Percentiles rank a stretch among this genome's conserved stretches.
These are phyloP conservation scores for Fagus crenata DNA, from an alignment of 306 rosid species.

Conservation along the genomic window DNA sequence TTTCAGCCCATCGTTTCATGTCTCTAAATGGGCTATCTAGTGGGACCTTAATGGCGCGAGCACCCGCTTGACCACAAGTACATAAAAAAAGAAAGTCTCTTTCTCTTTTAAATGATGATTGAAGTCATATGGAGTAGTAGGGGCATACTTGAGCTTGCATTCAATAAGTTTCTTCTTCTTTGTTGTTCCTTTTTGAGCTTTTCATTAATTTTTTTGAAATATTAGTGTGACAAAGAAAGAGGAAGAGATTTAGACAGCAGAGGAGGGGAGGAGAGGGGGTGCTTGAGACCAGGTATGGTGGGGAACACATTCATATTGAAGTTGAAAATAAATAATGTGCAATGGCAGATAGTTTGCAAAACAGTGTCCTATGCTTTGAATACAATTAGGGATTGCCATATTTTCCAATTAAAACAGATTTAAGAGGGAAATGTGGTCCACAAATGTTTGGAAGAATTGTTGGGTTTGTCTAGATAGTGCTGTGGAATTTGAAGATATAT, in stretches of 20 bases:
- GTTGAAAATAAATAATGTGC: slow-evolving; percentile 62
- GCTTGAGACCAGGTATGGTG: slow-evolving; percentile 81
- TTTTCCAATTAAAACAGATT: slow-evolving; percentile 59
- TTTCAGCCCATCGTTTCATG: slow-evolving; percentile 90
- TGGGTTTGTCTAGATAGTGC: slow-evolving; percentile 64
- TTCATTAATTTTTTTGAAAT: slow-evolving; percentile 27
- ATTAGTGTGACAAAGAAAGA: slow-evolving; percentile 29
- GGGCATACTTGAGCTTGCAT: slow-evolving; percentile 55
- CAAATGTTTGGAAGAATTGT: slow-evolving; percentile 38
- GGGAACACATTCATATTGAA: slow-evolving; percentile 85
- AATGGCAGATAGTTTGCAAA: slow-evolving; percentile 54
- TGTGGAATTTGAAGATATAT: slow-evolving; percentile 33
- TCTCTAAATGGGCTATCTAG: slow-evolving; percentile 46
- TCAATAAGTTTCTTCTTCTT: slow-evolving; percentile 30
- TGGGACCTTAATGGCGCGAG: slow-evolving; percentile 56
- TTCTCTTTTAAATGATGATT: slow-evolving; percentile 81
- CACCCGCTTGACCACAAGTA: slow-evolving; percentile 74
- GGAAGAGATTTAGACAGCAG: slow-evolving; percentile 39
- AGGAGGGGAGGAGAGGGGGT: slow-evolving; percentile 22
- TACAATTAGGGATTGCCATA: slow-evolving; percentile 38
- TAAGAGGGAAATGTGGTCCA: slow-evolving; percentile 60
- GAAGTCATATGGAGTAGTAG: slow-evolving; percentile 58
- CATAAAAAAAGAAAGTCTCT: slow-evolving; percentile 39
- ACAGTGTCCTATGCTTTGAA: slow-evolving; percentile 54
- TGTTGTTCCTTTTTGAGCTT: slow-evolving; percentile 43